These are phyloP conservation scores for Magnusiomyces ingens DNA, from an alignment of 1,139 yeast genomes.

Conservation along the genomic window DNA sequence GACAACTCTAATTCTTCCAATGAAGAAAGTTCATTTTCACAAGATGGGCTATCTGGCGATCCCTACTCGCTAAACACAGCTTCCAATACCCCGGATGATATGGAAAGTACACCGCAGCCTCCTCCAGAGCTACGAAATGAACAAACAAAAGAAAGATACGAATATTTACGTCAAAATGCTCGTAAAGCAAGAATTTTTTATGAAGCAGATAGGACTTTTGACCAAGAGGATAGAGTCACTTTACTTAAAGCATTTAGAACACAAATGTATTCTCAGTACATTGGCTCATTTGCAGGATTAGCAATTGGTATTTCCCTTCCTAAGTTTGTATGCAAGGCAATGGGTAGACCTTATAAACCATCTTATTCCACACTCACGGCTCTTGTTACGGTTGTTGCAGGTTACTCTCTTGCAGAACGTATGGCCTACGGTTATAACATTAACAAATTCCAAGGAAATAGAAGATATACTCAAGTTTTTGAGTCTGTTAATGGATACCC, in stretches of 20 bases:
- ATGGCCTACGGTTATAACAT: conserved; percentile 3
- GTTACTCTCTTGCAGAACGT: conserved; percentile 7
- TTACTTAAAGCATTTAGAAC: conserved; percentile 10
- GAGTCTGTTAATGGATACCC: conserved; percentile 8
- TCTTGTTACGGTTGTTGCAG: conserved; percentile 4
- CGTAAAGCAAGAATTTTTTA: conserved; percentile 12
- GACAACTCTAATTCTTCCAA: too few relatives aligned
- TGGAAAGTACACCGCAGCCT: conserved; percentile 11
- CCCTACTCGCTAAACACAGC: too few relatives aligned
- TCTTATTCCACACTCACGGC: conserved; percentile 9
- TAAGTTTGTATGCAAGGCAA: conserved; percentile 9
- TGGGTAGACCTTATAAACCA: conserved; percentile 7
- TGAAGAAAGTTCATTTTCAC: too few relatives aligned
- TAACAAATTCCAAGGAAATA: conserved; percentile 6
- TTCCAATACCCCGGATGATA: conserved; percentile 3
- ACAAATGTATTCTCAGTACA: conserved; percentile 12
- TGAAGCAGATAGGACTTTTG: conserved; percentile 10
- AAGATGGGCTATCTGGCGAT: too few relatives aligned
- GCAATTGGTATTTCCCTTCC: conserved; percentile 10
- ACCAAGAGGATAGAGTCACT: conserved; percentile 10
- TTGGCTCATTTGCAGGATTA: conserved; percentile 12
- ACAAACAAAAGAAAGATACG: conserved; percentile 4
- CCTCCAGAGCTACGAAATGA: conserved; percentile 9
- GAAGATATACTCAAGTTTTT: conserved; percentile 1
- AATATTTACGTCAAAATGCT: conserved; percentile 3